A percentile compares a stretch with the other conserved stretches of the same genome.
Conservation (phyloP, 148 eudicot genomes). For the Pouteria glomerata region DNA sequence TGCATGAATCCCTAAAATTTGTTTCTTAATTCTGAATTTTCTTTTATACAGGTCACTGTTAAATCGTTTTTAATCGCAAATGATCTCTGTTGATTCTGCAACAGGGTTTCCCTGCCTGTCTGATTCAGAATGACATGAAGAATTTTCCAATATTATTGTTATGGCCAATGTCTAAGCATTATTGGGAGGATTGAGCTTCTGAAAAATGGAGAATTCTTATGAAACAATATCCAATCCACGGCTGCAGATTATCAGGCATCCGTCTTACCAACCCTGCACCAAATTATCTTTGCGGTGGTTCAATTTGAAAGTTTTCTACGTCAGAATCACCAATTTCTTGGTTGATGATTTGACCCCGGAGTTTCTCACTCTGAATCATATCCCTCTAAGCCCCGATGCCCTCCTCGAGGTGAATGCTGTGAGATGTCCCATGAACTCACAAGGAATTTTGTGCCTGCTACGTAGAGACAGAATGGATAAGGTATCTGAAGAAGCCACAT, state of each 20-base stretch:
- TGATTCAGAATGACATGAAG: background rate
- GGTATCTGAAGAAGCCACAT: constrained; percentile 53
- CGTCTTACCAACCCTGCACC: constrained; percentile 25
- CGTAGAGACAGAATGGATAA: constrained; percentile 49
- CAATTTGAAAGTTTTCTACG: constrained; percentile 62
- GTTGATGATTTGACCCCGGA: constrained; percentile 54
- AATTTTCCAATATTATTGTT: background rate
- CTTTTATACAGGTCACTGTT: background rate
- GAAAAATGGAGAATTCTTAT: constrained; percentile 43
- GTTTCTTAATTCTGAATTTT: background rate
- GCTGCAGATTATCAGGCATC: constrained; percentile 44
- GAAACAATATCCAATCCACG: constrained; percentile 24
- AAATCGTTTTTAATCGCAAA: background rate
- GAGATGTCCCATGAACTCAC: constrained; percentile 36
- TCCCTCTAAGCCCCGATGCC: constrained; percentile 47
- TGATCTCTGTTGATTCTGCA: background rate
- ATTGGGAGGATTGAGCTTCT: constrained; percentile 5
- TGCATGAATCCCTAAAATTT: background rate
- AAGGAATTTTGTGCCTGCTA: constrained; percentile 35
- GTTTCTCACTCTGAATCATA: constrained; percentile 41
- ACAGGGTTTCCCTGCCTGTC: constrained; percentile 14
- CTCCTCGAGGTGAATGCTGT: constrained; percentile 53
- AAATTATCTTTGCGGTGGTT: constrained; percentile 46
- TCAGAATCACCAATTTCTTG: constrained; percentile 53
- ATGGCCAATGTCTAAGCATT: background rate